These are phyloP conservation scores for Salix arbutifolia DNA, from an alignment of 345 rosid species.

Conservation along the genomic window DNA sequence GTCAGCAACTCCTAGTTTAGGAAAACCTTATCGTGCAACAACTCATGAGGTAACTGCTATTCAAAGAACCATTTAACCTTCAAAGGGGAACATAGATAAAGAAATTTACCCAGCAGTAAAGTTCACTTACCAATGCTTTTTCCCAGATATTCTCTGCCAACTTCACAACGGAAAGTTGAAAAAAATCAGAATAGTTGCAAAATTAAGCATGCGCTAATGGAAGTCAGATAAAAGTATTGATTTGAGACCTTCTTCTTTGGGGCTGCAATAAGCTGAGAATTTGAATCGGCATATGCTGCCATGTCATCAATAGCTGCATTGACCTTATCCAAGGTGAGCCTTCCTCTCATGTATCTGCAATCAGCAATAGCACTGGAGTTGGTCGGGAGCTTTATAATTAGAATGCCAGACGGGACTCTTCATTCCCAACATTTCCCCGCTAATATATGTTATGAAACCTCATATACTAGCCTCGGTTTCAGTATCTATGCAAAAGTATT, in stretches of 20 bases:
- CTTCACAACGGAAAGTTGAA: constrained; percentile 29
- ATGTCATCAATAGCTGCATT: constrained; percentile 89
- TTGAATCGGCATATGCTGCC: constrained; percentile 78
- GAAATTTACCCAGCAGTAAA: constrained; percentile 1
- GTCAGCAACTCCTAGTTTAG: not conserved
- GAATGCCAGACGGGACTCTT: too few species aligned
- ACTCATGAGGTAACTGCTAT: not conserved
- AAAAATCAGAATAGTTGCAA: constrained; percentile 15
- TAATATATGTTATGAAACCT: too few species aligned
- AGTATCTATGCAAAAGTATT: too few species aligned
- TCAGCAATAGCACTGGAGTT: not conserved
- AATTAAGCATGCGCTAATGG: constrained; percentile 5
- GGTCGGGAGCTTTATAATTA: too few species aligned
- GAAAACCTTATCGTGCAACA: not conserved
- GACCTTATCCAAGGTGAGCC: constrained; percentile 84
- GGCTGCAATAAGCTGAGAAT: constrained; percentile 69
- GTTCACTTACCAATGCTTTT: constrained; percentile 69
- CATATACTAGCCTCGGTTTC: too few species aligned
- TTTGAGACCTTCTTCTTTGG: constrained; percentile 74
- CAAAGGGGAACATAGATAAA: not conserved
- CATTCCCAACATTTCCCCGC: too few species aligned
- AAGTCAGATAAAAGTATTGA: not conserved
- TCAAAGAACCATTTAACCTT: not conserved
- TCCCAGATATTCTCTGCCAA: constrained; percentile 86
- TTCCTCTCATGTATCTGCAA: constrained; percentile 88